Conservation (phyloP, 164 flowering plant genomes). For the Piper betle region DNA sequence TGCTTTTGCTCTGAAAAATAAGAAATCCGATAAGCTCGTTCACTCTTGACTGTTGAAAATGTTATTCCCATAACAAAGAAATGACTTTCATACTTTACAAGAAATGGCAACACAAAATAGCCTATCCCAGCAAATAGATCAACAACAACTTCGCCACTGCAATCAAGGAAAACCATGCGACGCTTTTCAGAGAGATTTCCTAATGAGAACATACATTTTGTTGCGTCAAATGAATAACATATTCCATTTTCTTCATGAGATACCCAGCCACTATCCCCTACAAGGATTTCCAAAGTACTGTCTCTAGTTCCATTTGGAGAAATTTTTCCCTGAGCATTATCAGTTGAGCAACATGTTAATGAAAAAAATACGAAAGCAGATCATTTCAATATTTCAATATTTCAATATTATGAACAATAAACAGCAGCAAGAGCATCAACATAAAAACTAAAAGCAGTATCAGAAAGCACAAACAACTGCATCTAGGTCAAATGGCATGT, state of each 20-base stretch:
- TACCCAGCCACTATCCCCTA: constrained; percentile 93
- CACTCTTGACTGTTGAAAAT: background rate
- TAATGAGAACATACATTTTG: constrained; percentile 95
- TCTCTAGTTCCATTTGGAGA: constrained; percentile 83
- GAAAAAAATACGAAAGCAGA: background rate
- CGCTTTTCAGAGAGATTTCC: constrained; percentile 96
- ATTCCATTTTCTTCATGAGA: constrained; percentile 88
- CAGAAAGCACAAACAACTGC: too few relatives aligned
- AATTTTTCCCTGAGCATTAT: constrained; percentile 54
- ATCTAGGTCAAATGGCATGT: too few relatives aligned
- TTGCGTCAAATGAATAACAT: constrained; percentile 80
- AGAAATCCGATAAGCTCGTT: background rate
- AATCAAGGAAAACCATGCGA: constrained; percentile 61
- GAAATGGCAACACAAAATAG: constrained; percentile 82
- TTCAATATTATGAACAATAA: too few relatives aligned
- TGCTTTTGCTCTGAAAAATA: constrained; percentile 54
- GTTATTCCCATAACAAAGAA: background rate
- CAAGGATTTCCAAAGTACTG: constrained; percentile 79
- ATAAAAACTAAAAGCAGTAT: too few relatives aligned
- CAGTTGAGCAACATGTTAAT: constrained; percentile 3
- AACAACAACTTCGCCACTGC: constrained; percentile 64
- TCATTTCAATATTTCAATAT: too few relatives aligned
- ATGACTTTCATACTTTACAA: constrained; percentile 44
- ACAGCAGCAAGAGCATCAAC: too few relatives aligned
- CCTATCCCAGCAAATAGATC: constrained; percentile 98